A percentile compares a stretch with the other conserved stretches of the same genome.
phyloP scores from a whole-genome alignment of 179 eudicot genomes.

The Actinidia arguta region DNA sequence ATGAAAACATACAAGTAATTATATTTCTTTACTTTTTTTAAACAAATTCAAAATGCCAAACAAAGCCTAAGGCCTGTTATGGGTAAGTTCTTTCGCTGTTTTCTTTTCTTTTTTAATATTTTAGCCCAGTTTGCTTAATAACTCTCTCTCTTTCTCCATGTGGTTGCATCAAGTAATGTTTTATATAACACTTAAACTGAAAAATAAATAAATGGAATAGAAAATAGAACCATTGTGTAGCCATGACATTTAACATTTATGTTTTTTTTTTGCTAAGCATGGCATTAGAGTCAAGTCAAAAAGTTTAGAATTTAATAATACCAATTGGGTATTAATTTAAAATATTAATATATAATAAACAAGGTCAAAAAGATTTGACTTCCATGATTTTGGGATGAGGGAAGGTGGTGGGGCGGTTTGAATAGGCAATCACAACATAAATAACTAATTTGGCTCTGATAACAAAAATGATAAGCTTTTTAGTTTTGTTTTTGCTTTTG shows the following conservation, averaged over 20 bases:
- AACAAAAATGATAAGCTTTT: neutral
- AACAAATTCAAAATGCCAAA: neutral
- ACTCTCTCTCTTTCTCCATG: too few relatives aligned
- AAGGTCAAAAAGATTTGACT: slow-evolving; percentile 15
- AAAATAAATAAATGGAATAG: neutral
- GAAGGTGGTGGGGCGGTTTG: slow-evolving; percentile 8
- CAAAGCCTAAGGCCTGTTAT: too few relatives aligned
- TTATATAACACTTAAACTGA: neutral
- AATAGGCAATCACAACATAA: neutral
- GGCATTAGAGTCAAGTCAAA: neutral
- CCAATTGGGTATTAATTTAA: too few relatives aligned
- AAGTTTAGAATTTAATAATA: slow-evolving; percentile 1
- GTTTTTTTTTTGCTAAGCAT: neutral
- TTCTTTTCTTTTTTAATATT: too few relatives aligned
- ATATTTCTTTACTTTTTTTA: neutral
- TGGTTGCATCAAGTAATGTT: too few relatives aligned
- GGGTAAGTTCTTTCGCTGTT: too few relatives aligned
- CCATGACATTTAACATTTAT: neutral
- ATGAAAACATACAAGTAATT: neutral
- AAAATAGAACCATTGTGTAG: neutral
- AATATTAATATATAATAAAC: neutral
- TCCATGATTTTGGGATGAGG: neutral
- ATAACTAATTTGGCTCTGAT: neutral
- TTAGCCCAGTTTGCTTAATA: too few relatives aligned
- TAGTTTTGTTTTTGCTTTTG: too few relatives aligned